Evolutionary conservation across 139 green algal genomes (phyloP), one percentile per base, ranked within the genome.

Genomic region (Trebouxia sp.): DNA sequence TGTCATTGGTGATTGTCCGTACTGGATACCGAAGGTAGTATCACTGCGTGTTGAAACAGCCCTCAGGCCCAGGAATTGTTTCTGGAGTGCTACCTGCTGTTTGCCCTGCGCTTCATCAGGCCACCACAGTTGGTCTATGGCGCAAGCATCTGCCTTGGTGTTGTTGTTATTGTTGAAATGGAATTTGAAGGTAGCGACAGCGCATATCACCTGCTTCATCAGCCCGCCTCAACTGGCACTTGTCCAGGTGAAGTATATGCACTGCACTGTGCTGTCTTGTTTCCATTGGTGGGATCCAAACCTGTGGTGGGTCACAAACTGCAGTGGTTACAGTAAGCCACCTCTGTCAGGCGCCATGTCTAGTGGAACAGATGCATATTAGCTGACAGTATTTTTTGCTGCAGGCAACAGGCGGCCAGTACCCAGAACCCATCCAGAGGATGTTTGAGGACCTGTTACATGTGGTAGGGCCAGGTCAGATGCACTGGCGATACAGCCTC

Each of bases 401-500:
- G 62, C 62, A 72, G 62, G 62, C 62, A 11, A 22, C 35, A 28
- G 62, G 62, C 28, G 6, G 66, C 75, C 3, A 22, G 12, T 43
- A 48, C 17, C 70, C 75, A 24, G 78, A 58, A 65, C 51, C 65
- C 35, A 26, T 80, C 7, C 35, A 69, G 11, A 65, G 76, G 12
- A 51, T 92, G 6, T 28, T 87, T 20, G 15, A 22, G 0, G 75
- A 87, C 42, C 67, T 91, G 55, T 55, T 88, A 28, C 55, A 58
- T n/a, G 41, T 87, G 5, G 72, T 67, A 6, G 76, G 76, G 39
- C 42, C 62, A 47, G 58, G 32, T 50, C 74, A 83, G 70, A 35
- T 93, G 42, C 88, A 90, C 76, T 94, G 90, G 85, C 86, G 91
- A 37, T 94, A 93, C 80, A 48, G 47, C 43, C 55, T 92, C 38